Base-by-base conservation (phyloP, 495 filamentous ascomycete genomes). In the Neurospora tetraspora region DNA sequence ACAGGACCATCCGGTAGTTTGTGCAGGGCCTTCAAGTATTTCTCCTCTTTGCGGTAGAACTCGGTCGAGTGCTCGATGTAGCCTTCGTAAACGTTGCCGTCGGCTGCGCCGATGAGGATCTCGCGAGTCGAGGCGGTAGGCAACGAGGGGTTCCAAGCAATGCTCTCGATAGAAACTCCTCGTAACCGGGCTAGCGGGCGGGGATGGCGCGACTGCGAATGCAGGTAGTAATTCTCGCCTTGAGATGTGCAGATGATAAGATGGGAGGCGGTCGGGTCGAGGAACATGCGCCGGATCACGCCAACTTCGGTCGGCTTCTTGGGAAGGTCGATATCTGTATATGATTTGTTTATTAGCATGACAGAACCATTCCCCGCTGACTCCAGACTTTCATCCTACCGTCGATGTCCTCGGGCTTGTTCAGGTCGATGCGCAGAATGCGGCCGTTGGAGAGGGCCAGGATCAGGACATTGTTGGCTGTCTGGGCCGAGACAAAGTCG, bases 101-200 rank as follows among this genome's bases (percentile, higher is more conserved):
- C 96, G 27, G 91, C 88, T 27, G 94, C 90, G 27, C 96, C 96
- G 39, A 99, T 81, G 5, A 99, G 85, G n/a, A 99, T 98, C 83
- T 99, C 96, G 69, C 96, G 86, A 0, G 96, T 99, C 2, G 93
- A 97, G 16, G 94, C 91, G 23, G 96, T 98, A 7, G 96, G 96
- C n/a, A 94, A 83, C n/a, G 94, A 94, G 3, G 96, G 96, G 78
- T 93, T 98, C 96, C 96, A 99, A 68, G 94, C 93, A 75, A 99
- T 85, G 73, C 90, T 91, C 79, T 98, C 96, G 43, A 98, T 92
- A 11, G 87, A 81, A 59, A 98, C 93, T 10, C 93, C 92, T 78
- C 94, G 95, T 65, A 99, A 82, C 39, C 93, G 89, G 59, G 92
- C 90, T 40, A 99, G 84, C 31, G 91, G 86, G 73, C 96, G 92